Evolutionary conservation across 208 protist species (phyloP).

Genomic region (Crithidia sp.): DNA sequence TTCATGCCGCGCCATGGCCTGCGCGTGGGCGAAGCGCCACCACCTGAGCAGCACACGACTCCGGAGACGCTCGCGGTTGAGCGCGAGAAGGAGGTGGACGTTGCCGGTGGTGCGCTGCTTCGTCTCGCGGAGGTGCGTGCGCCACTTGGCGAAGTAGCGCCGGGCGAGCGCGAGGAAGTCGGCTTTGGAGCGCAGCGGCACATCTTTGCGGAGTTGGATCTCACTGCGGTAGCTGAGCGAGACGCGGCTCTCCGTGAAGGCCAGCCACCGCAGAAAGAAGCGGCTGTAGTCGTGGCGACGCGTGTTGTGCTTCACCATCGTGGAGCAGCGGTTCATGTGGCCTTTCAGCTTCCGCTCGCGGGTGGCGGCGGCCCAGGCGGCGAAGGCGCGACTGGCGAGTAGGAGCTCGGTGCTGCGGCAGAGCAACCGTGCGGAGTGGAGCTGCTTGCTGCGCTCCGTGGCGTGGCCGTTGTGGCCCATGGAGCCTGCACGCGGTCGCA

Average conservation of each 20-base stretch:
- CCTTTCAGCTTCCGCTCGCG: slow-evolving; percentile 39
- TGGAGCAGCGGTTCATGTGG: slow-evolving; percentile 75
- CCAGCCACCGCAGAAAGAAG: slow-evolving; percentile 76
- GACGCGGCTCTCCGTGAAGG: slow-evolving; percentile 37
- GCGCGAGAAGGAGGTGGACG: slow-evolving; percentile 39
- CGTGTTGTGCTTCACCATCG: slow-evolving; percentile 59
- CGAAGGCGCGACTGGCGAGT: slow-evolving; percentile 28
- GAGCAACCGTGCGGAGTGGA: slow-evolving; percentile 15
- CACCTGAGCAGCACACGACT: slow-evolving; percentile 37
- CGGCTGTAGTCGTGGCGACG: slow-evolving; percentile 42
- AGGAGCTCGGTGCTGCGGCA: slow-evolving; percentile 29
- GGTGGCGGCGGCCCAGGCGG: slow-evolving; percentile 40
- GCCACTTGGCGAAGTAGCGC: slow-evolving; percentile 73
- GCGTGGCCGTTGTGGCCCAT: slow-evolving; percentile 3
- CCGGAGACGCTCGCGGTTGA: slow-evolving; percentile 42
- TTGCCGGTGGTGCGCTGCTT: slow-evolving; percentile 60
- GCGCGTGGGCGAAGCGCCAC: slow-evolving; percentile 20
- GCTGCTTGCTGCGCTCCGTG: slow-evolving; percentile 11
- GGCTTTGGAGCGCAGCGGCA: slow-evolving; percentile 59
- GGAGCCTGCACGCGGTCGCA: not conserved
- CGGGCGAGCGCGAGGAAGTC: slow-evolving; percentile 60
- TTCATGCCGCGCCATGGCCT: slow-evolving; percentile 2
- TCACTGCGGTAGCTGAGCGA: slow-evolving; percentile 16
- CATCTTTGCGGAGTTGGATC: slow-evolving; percentile 41
- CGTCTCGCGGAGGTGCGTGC: slow-evolving; percentile 40